Percentiles rank a stretch among this genome's conserved stretches.
Conservation (phyloP, 495 filamentous ascomycete species). For the Penicillium daleae region DNA sequence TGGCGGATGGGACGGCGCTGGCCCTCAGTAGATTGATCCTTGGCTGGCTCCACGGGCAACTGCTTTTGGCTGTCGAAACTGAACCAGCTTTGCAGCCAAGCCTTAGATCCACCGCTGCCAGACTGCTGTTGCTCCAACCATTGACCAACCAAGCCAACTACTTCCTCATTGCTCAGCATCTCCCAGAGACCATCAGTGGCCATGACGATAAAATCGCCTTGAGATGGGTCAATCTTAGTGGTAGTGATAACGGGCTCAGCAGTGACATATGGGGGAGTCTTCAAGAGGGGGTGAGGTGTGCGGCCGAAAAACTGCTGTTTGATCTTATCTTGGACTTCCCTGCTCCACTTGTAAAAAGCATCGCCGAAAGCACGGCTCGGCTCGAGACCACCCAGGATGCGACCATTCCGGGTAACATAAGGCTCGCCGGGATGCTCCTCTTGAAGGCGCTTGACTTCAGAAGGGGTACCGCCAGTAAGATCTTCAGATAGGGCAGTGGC, state of each 20-base stretch:
- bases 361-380: slow-evolving; percentile 95
- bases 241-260: slow-evolving; percentile 94
- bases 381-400: slow-evolving; percentile 89
- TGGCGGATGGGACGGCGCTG: slow-evolving; percentile 77
- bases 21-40: slow-evolving; percentile 56
- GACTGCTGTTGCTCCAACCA: slow-evolving; percentile 83
- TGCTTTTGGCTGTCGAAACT: slow-evolving; percentile 45
- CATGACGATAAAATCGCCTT: slow-evolving; percentile 94
- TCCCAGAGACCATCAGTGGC: slow-evolving; percentile 98
- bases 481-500: slow-evolving; percentile 88
- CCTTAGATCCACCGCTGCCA: slow-evolving; percentile 38
- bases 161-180: slow-evolving; percentile 98
- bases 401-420: slow-evolving; percentile 80
- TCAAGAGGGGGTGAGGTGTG: slow-evolving; percentile 68
- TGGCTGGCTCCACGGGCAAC: slow-evolving; percentile 55
- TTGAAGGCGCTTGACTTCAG: slow-evolving; percentile 79
- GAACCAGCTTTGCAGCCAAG: slow-evolving; percentile 57
- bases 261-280: slow-evolving; percentile 96
- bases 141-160: slow-evolving; percentile 92
- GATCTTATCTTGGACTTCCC: slow-evolving; percentile 78
- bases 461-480: slow-evolving; percentile 85
- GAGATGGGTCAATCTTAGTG: slow-evolving; percentile 87
- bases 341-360: slow-evolving; percentile 93
- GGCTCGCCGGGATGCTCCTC: slow-evolving; percentile 87
- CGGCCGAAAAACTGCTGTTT: slow-evolving; percentile 84